These are phyloP conservation scores for Rhizopus microsporus DNA, from an alignment of 371 early-diverging fungal genomes.

Conservation along the genomic window DNA sequence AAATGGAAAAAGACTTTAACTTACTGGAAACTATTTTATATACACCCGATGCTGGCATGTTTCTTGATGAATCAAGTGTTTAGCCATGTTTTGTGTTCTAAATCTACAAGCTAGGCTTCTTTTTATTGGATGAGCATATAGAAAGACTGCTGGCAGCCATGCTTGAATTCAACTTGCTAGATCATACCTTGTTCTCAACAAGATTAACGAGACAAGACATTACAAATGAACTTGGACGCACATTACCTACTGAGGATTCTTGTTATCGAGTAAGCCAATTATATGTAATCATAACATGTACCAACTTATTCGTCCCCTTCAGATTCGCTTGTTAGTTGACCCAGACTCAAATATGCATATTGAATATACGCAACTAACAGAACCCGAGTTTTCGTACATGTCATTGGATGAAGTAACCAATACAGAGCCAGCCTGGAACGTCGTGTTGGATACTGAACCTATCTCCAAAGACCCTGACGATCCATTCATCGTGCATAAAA, in stretches of 20 bases:
- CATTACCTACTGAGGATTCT: constrained; percentile 27
- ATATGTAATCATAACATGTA: not conserved
- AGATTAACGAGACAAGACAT: constrained; percentile 41
- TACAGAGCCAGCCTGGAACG: constrained; percentile 7
- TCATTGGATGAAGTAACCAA: constrained; percentile 17
- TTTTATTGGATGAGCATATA: constrained; percentile 10
- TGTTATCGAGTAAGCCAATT: constrained; percentile 38
- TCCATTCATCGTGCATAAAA: constrained; percentile 56
- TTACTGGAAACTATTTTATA: constrained; percentile 60
- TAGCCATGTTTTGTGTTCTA: not conserved
- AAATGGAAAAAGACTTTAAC: constrained; percentile 27
- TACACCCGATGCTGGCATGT: constrained; percentile 44
- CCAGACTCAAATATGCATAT: constrained; percentile 37
- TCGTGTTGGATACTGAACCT: constrained; percentile 46
- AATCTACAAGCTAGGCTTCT: constrained; percentile 15
- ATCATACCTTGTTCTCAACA: constrained; percentile 18
- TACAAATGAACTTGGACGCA: constrained; percentile 20
- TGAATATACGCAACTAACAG: constrained; percentile 40
- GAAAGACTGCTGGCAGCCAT: constrained; percentile 5
- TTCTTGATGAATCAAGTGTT: not conserved
- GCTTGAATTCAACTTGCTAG: constrained; percentile 15
- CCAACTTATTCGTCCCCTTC: not conserved
- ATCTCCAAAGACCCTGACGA: constrained; percentile 24
- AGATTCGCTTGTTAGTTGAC: constrained; percentile 54
- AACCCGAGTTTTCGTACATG: constrained; percentile 4